Conservation (phyloP, 176 grass and related monocot species). For the Oryza glumipatula region DNA sequence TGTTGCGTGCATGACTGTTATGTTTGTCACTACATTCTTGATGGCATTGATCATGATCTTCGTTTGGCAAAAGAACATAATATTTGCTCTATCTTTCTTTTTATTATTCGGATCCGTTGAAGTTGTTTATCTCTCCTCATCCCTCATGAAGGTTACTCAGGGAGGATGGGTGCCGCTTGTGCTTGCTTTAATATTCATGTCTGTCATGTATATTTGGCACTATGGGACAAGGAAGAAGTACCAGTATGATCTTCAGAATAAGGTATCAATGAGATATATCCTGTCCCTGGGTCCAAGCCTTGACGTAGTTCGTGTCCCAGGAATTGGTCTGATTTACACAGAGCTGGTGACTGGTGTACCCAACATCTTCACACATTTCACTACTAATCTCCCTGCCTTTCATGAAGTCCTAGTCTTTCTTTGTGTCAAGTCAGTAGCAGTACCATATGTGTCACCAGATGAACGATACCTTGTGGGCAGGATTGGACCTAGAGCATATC, state of each 20-base stretch:
- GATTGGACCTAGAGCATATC: constrained; percentile 78
- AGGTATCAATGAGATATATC: constrained; percentile 96
- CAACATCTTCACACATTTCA: constrained; percentile 93
- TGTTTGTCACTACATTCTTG: constrained; percentile 90
- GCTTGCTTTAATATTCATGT: constrained; percentile 84
- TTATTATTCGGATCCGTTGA: constrained; percentile 92
- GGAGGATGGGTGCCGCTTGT: constrained; percentile 92
- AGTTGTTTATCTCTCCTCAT: constrained; percentile 79
- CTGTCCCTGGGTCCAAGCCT: constrained; percentile 88
- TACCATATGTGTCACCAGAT: constrained; percentile 77
- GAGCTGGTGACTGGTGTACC: constrained; percentile 92
- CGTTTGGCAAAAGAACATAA: constrained; percentile 84
- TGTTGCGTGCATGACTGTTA: constrained; percentile 94
- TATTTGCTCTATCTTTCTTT: constrained; percentile 69
- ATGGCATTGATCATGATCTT: constrained; percentile 84
- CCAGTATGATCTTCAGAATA: constrained; percentile 89
- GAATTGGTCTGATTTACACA: constrained; percentile 95
- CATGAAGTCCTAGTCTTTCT: constrained; percentile 95
- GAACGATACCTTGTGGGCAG: constrained; percentile 88
- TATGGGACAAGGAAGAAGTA: constrained; percentile 83
- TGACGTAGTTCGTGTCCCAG: constrained; percentile 93
- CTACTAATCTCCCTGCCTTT: constrained; percentile 93
- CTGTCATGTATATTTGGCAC: constrained; percentile 96
- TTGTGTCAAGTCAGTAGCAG: constrained; percentile 88
- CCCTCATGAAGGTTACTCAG: constrained; percentile 90